phyloP scores from a whole-genome alignment of 495 filamentous ascomycete genomes.

The Evansstolkia leycettana region DNA sequence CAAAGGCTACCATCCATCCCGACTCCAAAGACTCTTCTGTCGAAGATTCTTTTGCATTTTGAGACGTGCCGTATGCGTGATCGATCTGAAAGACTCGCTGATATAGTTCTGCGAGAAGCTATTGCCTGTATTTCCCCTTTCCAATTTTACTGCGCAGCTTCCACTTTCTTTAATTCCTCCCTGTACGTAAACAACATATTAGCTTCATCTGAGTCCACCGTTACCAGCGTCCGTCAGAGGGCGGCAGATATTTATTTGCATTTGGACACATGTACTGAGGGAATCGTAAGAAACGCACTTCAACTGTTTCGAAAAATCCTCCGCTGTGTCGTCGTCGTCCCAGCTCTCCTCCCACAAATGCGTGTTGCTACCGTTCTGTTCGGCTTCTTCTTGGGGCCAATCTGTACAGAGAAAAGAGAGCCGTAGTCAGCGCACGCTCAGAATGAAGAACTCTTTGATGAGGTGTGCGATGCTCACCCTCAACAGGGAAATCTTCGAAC shows the following conservation, averaged over 20 bases:
- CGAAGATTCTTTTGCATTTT: too few relatives aligned
- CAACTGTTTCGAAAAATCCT: constrained; percentile 92
- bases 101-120: too few relatives aligned
- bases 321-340: constrained; percentile 96
- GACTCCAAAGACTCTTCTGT: too few relatives aligned
- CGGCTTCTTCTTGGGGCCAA: constrained; percentile 77
- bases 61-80: too few relatives aligned
- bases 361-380: constrained; percentile 45
- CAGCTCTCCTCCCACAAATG: constrained; percentile 99
- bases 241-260: too few relatives aligned
- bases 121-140: too few relatives aligned
- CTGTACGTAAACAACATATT: constrained; percentile 31
- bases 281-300: constrained; percentile 62
- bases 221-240: too few relatives aligned
- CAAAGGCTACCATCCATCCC: too few relatives aligned
- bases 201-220: too few relatives aligned
- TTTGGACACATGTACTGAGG: too few relatives aligned
- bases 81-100: too few relatives aligned
- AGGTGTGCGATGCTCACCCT: constrained; percentile 44
- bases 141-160: constrained; percentile 37
- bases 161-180: constrained; percentile 93
- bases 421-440: constrained; percentile 4
- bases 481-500: constrained; percentile 97
- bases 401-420: constrained; percentile 38
- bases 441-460: too few relatives aligned